Evolutionary conservation across 1,284 basidiomycete species (phyloP).

Genomic region (Fomitopsis palustris): DNA sequence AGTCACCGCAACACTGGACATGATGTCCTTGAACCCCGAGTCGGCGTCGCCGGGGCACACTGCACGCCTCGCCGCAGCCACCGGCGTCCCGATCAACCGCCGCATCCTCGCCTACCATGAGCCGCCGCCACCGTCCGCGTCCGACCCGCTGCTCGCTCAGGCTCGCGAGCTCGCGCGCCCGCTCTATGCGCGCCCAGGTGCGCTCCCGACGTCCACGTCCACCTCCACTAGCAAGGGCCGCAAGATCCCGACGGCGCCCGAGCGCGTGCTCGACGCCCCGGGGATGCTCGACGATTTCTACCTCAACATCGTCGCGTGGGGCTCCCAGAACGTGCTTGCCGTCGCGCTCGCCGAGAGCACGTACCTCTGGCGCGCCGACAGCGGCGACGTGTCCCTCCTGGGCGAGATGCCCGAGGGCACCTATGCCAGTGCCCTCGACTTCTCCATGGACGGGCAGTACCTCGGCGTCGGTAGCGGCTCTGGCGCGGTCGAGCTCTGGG

Average conservation of each 20-base stretch:
- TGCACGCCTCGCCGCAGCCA: slow-evolving; percentile 67
- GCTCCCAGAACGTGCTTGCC: slow-evolving; percentile 79
- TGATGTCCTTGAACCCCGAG: slow-evolving; percentile 57
- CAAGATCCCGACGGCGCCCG: slow-evolving; percentile 80
- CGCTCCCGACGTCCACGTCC: slow-evolving; percentile 58
- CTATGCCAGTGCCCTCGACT: slow-evolving; percentile 79
- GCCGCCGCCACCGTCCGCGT: slow-evolving; percentile 64
- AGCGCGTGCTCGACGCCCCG: slow-evolving; percentile 92
- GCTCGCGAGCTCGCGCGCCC: slow-evolving; percentile 73
- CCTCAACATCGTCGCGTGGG: slow-evolving; percentile 93
- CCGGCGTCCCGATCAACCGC: slow-evolving; percentile 69
- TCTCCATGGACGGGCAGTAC: slow-evolving; percentile 85
- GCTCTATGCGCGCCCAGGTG: slow-evolving; percentile 64
- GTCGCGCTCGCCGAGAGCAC: slow-evolving; percentile 82
- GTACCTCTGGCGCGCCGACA: slow-evolving; percentile 94
- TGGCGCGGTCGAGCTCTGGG: slow-evolving; percentile 96
- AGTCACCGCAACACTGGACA: slow-evolving; percentile 61
- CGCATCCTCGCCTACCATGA: slow-evolving; percentile 79
- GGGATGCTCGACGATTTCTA: slow-evolving; percentile 97
- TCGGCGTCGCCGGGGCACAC: slow-evolving; percentile 72
- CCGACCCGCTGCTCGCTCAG: slow-evolving; percentile 64
- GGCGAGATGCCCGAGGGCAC: slow-evolving; percentile 71
- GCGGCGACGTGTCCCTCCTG: slow-evolving; percentile 79
- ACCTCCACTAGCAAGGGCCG: slow-evolving; percentile 64
- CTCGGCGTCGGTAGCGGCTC: slow-evolving; percentile 84